These are phyloP conservation scores for Clavispora carvajalis DNA, from an alignment of 805 yeast genomes.

Conservation along the genomic window DNA sequence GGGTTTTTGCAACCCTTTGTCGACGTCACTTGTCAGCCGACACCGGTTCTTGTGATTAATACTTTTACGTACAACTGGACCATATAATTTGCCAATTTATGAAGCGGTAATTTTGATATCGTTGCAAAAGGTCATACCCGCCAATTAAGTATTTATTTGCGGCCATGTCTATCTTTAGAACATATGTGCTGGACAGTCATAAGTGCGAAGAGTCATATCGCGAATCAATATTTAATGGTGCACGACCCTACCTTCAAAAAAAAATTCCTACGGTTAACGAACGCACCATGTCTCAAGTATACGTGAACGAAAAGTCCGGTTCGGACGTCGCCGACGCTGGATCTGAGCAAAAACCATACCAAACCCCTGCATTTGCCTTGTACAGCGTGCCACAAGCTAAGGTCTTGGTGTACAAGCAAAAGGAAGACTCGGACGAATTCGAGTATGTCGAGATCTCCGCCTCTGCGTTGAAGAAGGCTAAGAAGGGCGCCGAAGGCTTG, in stretches of 20 bases:
- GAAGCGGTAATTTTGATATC: too few species aligned
- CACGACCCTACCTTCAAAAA: conserved; percentile 1
- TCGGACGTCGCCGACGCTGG: conserved; percentile 64
- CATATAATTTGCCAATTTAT: too few species aligned
- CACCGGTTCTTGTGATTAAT: too few species aligned
- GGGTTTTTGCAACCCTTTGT: too few species aligned
- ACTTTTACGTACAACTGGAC: too few species aligned
- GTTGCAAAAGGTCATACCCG: too few species aligned
- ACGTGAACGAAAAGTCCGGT: conserved; percentile 73
- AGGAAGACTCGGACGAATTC: conserved; percentile 46
- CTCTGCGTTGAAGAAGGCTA: conserved; percentile 91
- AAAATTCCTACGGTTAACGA: background rate
- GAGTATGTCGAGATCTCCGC: conserved; percentile 76
- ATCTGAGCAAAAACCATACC: conserved; percentile 62
- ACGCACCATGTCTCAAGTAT: conserved; percentile 38
- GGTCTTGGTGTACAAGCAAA: conserved; percentile 55
- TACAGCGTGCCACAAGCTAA: conserved; percentile 49
- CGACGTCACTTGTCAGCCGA: too few species aligned
- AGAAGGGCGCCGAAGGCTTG: conserved; percentile 89
- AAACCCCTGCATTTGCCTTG: conserved; percentile 80
- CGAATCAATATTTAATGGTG: background rate
- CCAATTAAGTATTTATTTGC: too few species aligned
- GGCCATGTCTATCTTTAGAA: too few species aligned
- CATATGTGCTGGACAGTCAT: too few species aligned
- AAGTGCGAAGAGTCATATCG: too few species aligned